Evolutionary conservation across 306 rosid genomes (phyloP), one percentile per base, ranked within the genome.

Genomic region (Cucurbita ficifolia): DNA sequence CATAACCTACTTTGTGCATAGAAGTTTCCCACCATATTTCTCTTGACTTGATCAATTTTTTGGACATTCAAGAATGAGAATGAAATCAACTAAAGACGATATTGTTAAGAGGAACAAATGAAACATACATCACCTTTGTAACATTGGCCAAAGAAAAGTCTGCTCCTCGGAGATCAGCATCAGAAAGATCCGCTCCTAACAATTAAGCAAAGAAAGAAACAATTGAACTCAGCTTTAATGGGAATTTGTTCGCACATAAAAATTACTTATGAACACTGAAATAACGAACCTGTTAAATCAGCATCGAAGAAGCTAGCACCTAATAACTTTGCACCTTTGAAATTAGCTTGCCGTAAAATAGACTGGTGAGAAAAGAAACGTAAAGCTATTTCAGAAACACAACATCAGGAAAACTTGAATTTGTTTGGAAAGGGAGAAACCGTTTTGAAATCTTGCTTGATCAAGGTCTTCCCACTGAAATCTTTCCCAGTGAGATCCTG

Each of bases 261-360:
- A n/a, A 12, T 33, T 42, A 3, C 12, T 22, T 19, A 36, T 19
- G 7, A 42, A 29, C 54, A 40, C 18, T 6, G 17, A 6, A 42
- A 65, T 0, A 52, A 4, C 63, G 46, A 74, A 91, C 98, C 95
- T 60, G 97, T 94, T 82, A 89, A 86, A 85, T 94, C 99, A 70
- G 97, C 88, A 81, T 89, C 97, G 57, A 94, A 94, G 91, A 94
- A 90, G 88, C 97, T 88, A 70, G 96, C 97, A 72, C 96, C 97
- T 69, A 93, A 52, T 78, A 94, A 83, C 76, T 91, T 94, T 9
- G 99, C 91, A 76, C 97, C 96, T 77, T 79, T 87, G 49, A 94
- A 94, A 83, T 94, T 94, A 42, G 96, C 84, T 79, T 91, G 96
- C 70, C 96, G 74, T 73, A 90, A 73, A 71, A 90, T 93, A 11